These are phyloP conservation scores for Pleoardoris graminearum DNA, from an alignment of 2,329 filamentous ascomycete genomes.

Conservation along the genomic window DNA sequence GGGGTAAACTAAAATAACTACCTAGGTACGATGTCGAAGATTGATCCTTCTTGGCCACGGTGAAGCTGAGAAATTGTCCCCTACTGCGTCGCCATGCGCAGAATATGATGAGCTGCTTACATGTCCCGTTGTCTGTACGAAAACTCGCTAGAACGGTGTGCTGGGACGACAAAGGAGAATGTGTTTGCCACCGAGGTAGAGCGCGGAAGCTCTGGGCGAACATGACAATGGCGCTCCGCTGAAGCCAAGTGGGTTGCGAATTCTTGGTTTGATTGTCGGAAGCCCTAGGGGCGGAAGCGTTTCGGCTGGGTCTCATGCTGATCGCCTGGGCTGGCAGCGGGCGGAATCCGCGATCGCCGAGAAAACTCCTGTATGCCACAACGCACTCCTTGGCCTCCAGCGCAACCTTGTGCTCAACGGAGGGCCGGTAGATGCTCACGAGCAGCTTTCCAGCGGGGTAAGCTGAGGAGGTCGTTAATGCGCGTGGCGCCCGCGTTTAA, in stretches of 20 bases:
- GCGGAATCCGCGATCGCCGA: conserved; percentile 3
- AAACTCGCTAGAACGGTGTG: background rate
- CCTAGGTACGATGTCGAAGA: too few species aligned
- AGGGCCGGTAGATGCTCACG: background rate
- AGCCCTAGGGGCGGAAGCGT: conserved; percentile 2
- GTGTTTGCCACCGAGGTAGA: conserved; percentile 2
- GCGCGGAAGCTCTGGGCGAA: conserved; percentile 9
- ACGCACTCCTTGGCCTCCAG: background rate
- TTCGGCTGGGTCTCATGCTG: conserved; percentile 8
- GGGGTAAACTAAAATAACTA: too few species aligned
- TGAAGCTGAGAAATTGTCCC: too few species aligned
- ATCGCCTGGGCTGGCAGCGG: conserved; percentile 1
- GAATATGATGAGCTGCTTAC: too few species aligned
- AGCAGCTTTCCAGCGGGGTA: background rate
- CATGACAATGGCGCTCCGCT: conserved; percentile 3
- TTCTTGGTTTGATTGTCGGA: conserved; percentile 4
- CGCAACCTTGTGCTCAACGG: background rate
- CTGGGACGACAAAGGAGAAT: background rate
- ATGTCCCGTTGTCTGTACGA: too few species aligned
- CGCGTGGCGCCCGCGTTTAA: too few species aligned
- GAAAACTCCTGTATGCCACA: background rate
- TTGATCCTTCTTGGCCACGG: too few species aligned
- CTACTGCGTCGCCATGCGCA: too few species aligned
- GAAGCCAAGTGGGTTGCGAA: conserved; percentile 8
- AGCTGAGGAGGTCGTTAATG: background rate